A percentile compares a stretch with the other conserved stretches of the same genome.
Conservation (phyloP, 2,329 filamentous ascomycete genomes). For the Gnomoniopsis smithogilvyi region DNA sequence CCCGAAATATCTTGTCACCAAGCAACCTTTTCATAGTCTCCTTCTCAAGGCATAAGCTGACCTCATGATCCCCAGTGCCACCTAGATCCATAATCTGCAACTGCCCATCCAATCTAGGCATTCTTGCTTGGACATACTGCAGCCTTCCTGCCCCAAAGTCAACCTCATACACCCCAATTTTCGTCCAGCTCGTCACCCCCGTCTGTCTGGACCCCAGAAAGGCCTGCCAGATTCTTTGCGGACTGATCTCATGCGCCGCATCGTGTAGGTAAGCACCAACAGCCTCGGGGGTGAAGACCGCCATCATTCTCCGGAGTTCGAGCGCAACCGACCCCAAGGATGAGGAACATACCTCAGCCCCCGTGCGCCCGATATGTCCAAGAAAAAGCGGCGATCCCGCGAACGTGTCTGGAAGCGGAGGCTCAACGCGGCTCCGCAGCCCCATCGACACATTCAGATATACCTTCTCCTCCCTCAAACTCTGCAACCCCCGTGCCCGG, state of each 20-base stretch:
- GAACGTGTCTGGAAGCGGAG: slow-evolving; percentile 37
- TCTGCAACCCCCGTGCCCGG: slow-evolving; percentile 31
- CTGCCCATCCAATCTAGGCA: slow-evolving; percentile 40
- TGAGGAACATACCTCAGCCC: neutral
- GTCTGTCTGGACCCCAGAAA: slow-evolving; percentile 40
- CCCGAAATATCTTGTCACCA: slow-evolving; percentile 18
- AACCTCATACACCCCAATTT: slow-evolving; percentile 35
- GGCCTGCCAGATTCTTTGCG: slow-evolving; percentile 45
- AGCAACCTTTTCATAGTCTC: slow-evolving; percentile 27
- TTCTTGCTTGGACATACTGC: slow-evolving; percentile 37
- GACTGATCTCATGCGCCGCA: slow-evolving; percentile 38
- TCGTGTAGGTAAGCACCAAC: slow-evolving; percentile 40
- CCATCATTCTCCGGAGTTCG: slow-evolving; percentile 32
- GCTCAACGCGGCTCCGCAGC: slow-evolving; percentile 34
- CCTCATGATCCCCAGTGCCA: slow-evolving; percentile 30
- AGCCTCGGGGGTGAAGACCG: slow-evolving; percentile 32
- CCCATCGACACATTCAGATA: slow-evolving; percentile 40
- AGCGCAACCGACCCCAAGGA: slow-evolving; percentile 24
- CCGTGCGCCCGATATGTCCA: slow-evolving; percentile 28
- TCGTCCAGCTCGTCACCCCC: slow-evolving; percentile 42
- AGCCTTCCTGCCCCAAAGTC: slow-evolving; percentile 32
- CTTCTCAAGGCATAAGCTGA: slow-evolving; percentile 30
- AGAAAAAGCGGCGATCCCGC: slow-evolving; percentile 42
- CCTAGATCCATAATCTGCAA: slow-evolving; percentile 37
- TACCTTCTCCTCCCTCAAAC: slow-evolving; percentile 25